Evolutionary conservation across 768 basidiomycete genomes (phyloP).

Genomic region (Steccherinum ochraceum): DNA sequence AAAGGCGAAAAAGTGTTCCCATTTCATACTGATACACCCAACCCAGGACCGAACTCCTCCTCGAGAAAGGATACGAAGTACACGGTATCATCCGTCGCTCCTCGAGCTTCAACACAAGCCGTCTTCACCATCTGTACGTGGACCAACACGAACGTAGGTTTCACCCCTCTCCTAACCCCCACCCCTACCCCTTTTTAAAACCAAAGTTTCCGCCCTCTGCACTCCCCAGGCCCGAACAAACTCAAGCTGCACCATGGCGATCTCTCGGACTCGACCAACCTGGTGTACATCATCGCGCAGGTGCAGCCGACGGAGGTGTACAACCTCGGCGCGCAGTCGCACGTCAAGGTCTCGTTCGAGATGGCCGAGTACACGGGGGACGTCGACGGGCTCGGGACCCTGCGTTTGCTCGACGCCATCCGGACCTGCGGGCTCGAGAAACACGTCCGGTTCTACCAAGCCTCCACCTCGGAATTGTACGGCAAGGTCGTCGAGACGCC

Average conservation of each 20-base stretch:
- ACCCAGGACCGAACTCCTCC: constrained; percentile 70
- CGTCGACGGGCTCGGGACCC: constrained; percentile 91
- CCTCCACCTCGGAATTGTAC: constrained; percentile 95
- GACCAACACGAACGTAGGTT: constrained; percentile 87
- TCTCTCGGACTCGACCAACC: constrained; percentile 92
- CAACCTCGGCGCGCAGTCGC: constrained; percentile 96
- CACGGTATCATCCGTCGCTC: constrained; percentile 96
- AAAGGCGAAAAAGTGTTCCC: background rate
- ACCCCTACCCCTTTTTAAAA: background rate
- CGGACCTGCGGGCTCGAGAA: constrained; percentile 92
- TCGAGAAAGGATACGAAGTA: constrained; percentile 86
- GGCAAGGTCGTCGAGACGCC: constrained; percentile 95
- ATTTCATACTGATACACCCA: constrained; percentile 7
- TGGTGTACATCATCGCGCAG: constrained; percentile 93
- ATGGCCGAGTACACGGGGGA: constrained; percentile 99
- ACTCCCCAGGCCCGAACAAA: constrained; percentile 57
- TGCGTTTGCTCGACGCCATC: constrained; percentile 93
- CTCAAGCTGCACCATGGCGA: constrained; percentile 90
- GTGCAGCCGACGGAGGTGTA: constrained; percentile 96
- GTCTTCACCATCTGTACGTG: constrained; percentile 87
- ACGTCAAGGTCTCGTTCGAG: constrained; percentile 99
- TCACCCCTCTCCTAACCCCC: background rate
- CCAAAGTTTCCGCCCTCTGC: constrained; percentile 5
- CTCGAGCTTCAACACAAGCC: constrained; percentile 96
- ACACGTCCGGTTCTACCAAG: constrained; percentile 94